Base-by-base conservation (phyloP, 2,329 filamentous ascomycete genomes). In the Pseudocercospora fijiensis region DNA sequence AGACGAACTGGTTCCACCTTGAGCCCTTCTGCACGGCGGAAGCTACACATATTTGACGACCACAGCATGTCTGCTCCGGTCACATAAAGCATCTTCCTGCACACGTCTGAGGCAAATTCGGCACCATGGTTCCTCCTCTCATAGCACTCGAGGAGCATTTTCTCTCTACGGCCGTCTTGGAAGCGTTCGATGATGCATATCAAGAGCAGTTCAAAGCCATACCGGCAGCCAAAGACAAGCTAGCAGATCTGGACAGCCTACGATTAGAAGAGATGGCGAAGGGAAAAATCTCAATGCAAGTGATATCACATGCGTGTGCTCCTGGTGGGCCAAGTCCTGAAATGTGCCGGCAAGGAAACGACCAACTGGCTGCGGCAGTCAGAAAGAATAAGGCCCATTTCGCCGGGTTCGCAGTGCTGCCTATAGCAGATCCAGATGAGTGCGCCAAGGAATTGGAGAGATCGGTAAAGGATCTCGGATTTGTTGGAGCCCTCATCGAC, bases 81-180 rank as follows among this genome's bases (percentile, higher is more conserved):
- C 49, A 27, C 49, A 28, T 28, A 53, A 53, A 28, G 22, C 16
- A 18, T 3, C 16, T 28, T 53, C 10, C 22, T 28, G 24, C 47
- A 49, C 22, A 20, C 11, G 9, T 49, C 37, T 24, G 43, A 49
- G 27, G 52, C n/a, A 58, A 4, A 20, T 16, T 53, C 28, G 49
- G 2, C 56, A 71, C 47, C 18, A 76, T 75, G 73, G 61, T 68
- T 1, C 73, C 73, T 41, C 74, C 74, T 20, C 68, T 75, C 10
- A 76, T 77, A 56, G 73, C 75, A 2, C 74, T 77, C 24, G 75
- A 77, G 60, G 75, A 77, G 65, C 75, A 77, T 64, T 77, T 75
- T 67, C 69, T 76, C 63, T 74, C 74, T 16, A 65, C 69, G n/a
- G 73, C 72, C 1, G 66, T 75, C n/a, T 67, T 73, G 55, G 68